Percentiles rank a stretch among this genome's conserved stretches.
phyloP scores from a whole-genome alignment of 2,329 filamentous ascomycete species.

The Epichloe festucae region DNA sequence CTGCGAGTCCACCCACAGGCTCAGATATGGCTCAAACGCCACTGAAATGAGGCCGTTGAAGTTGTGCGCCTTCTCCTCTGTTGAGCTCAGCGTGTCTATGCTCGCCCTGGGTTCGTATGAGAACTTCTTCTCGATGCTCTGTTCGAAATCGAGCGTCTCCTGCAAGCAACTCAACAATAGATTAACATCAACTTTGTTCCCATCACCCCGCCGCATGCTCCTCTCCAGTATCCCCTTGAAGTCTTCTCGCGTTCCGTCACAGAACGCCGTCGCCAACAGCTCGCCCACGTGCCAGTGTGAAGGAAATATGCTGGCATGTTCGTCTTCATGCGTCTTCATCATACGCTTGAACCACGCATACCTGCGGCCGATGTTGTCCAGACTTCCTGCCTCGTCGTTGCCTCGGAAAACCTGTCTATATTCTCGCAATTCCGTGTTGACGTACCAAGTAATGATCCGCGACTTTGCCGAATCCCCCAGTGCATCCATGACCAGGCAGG shows the following conservation, averaged over 20 bases:
- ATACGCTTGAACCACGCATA: slow-evolving; percentile 96
- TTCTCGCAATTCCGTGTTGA: slow-evolving; percentile 90
- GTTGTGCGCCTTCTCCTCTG: slow-evolving; percentile 59
- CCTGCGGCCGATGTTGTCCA: slow-evolving; percentile 90
- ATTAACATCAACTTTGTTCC: slow-evolving; percentile 77
- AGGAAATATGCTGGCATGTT: slow-evolving; percentile 82
- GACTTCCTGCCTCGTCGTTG: slow-evolving; percentile 87
- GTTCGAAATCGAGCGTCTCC: slow-evolving; percentile 94
- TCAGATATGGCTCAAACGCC: slow-evolving; percentile 93
- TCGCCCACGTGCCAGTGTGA: slow-evolving; percentile 81
- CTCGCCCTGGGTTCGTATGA: slow-evolving; percentile 61
- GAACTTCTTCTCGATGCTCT: slow-evolving; percentile 76
- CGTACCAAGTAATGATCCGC: slow-evolving; percentile 87
- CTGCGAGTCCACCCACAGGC: slow-evolving; percentile 92
- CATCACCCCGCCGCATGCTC: slow-evolving; percentile 67
- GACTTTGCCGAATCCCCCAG: slow-evolving; percentile 76
- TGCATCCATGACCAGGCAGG: slow-evolving; percentile 88
- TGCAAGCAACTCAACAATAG: slow-evolving; percentile 79
- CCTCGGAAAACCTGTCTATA: slow-evolving; percentile 92
- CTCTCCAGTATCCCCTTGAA: slow-evolving; percentile 86
- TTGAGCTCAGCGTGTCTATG: slow-evolving; percentile 76
- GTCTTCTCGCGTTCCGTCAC: slow-evolving; percentile 88
- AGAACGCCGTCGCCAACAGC: slow-evolving; percentile 80
- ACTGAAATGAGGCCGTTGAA: slow-evolving; percentile 90
- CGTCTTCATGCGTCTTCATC: slow-evolving; percentile 89